Conservation (phyloP, 306 rosid species). For the apple (Malus domestica) region DNA sequence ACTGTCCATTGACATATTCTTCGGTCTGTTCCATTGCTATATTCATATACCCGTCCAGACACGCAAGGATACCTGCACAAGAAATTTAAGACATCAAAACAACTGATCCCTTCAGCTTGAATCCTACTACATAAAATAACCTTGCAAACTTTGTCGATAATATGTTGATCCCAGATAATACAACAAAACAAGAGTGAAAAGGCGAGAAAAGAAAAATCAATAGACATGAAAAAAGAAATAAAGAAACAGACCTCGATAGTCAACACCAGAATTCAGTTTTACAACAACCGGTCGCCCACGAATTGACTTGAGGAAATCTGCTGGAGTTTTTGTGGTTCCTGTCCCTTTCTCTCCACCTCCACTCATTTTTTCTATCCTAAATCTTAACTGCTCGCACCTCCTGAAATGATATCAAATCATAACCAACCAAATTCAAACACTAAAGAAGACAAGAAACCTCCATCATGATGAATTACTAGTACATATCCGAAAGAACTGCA, state of each 20-base stretch:
- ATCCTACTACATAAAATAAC: neutral
- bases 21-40: slow-evolving; percentile 99
- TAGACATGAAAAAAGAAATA: neutral
- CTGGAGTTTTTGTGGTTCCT: slow-evolving; percentile 73
- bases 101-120: neutral
- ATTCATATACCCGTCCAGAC: slow-evolving; percentile 97
- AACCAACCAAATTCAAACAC: neutral
- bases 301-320: slow-evolving; percentile 86
- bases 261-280: slow-evolving; percentile 88
- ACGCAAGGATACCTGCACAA: slow-evolving; percentile 79
- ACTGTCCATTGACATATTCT: slow-evolving; percentile 87
- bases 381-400: neutral
- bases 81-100: slow-evolving; percentile 12
- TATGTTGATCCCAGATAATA: neutral
- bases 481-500: neutral
- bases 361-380: slow-evolving; percentile 32
- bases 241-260: slow-evolving; percentile 58
- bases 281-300: slow-evolving; percentile 95
- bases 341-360: slow-evolving; percentile 60
- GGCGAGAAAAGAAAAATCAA: neutral
- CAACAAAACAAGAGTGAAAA: neutral
- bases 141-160: neutral
- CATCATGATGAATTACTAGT: neutral
- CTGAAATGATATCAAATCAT: neutral
- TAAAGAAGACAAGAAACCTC: neutral